Evolutionary conservation across 805 yeast species (phyloP), one percentile per base, ranked within the genome.

Genomic region (Kodamaea neixiangensis): DNA sequence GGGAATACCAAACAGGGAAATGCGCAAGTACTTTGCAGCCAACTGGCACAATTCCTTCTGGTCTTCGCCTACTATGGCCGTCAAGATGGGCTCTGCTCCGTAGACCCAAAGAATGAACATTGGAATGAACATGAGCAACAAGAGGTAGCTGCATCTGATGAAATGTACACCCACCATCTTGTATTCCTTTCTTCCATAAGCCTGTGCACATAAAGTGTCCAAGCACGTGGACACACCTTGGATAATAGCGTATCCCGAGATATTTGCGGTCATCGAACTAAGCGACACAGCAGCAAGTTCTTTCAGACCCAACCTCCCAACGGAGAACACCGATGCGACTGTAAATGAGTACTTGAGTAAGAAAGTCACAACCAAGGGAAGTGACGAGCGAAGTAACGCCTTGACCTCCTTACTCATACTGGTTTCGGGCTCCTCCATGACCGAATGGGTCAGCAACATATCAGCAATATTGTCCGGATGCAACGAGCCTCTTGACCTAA

Each of bases 151-250:
- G 69, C 93, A 87, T 60, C 89, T 73, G 58, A 85, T 78, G 57
- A 85, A 81, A 51, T 86, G 81, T 17, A 86, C 67, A 0, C 94
- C 94, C 17, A 87, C 93, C 51, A 78, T 60, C 55, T 78, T 79
- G 62, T 72, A 79, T 57, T 86, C 86, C 47, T 78, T 77, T 22
- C 89, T 80, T 17, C 94, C 93, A 61, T 74, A 86, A 1, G 92
- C 86, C 65, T 87, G 93, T 1, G 92, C 87, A 63, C 92, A 82
- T 33, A 87, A 73, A 0, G 93, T 87, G 60, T 87, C 93, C 48
- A 87, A 73, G 51, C 90, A 82, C 0, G 94, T 86, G n/a, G 90
- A 82, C 2, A 86, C 77, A 10, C 93, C 94, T 58, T 86, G 87
- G 56, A 87, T 83, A 9, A 86, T 77, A 34, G 90, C 87, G 54